Conservation (phyloP, 306 rosid species). For the Fragaria ananassa region DNA sequence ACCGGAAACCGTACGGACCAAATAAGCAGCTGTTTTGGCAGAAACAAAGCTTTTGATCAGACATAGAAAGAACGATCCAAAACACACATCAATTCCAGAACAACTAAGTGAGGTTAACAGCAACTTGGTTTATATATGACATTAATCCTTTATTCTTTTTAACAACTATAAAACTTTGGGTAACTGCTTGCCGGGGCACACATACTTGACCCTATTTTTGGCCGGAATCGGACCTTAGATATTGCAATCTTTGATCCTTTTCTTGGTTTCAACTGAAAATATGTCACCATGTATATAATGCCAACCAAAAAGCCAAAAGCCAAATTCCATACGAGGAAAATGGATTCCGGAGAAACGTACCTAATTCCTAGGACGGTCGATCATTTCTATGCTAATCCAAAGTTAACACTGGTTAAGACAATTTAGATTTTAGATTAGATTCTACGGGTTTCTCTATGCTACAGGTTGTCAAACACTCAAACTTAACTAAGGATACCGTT, state of each 20-base stretch:
- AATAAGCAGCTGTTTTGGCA: background rate
- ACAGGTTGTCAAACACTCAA: background rate
- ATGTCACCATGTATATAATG: background rate
- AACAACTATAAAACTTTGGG: background rate
- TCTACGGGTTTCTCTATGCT: conserved; percentile 6
- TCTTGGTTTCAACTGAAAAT: background rate
- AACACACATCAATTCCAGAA: background rate
- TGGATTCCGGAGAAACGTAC: conserved; percentile 7
- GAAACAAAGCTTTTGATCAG: conserved; percentile 7
- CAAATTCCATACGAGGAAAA: background rate
- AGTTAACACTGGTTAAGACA: background rate
- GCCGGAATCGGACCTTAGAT: background rate
- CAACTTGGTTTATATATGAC: conserved; percentile 2
- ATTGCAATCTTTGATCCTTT: background rate
- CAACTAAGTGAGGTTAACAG: background rate
- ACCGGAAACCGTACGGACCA: background rate
- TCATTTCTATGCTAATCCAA: background rate
- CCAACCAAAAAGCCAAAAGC: background rate
- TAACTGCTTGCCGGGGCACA: conserved; percentile 7
- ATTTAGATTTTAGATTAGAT: background rate
- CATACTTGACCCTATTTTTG: background rate
- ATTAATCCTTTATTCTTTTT: background rate
- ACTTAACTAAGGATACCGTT: background rate
- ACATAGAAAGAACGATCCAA: background rate
- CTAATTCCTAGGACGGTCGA: conserved; percentile 3